Evolutionary conservation across 441 rosid genomes (phyloP).

Genomic region (Syzygium malaccense): DNA sequence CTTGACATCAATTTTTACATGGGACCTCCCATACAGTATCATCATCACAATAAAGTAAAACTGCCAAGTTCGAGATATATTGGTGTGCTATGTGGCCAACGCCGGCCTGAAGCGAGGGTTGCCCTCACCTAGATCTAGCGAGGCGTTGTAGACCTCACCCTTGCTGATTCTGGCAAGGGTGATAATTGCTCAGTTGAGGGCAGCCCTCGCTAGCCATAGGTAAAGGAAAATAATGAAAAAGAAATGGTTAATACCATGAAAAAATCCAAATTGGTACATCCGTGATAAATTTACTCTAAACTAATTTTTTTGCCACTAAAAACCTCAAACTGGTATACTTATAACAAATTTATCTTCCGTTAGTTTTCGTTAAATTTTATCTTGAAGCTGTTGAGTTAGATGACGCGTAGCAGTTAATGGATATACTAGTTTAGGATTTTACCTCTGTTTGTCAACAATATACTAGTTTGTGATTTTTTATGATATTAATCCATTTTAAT

Average conservation of each 20-base stretch:
- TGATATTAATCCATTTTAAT: too few relatives aligned
- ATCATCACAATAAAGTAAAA: not conserved
- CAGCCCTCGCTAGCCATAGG: rapidly evolving
- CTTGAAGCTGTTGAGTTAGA: too few relatives aligned
- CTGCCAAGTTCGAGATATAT: not conserved
- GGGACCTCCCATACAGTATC: not conserved
- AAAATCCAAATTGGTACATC: too few relatives aligned
- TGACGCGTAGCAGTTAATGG: too few relatives aligned
- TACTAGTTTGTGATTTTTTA: too few relatives aligned
- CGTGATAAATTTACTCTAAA: too few relatives aligned
- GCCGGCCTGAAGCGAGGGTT: not conserved
- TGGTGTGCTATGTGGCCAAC: not conserved
- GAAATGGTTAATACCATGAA: not conserved
- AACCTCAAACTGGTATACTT: too few relatives aligned
- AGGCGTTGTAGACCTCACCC: not conserved
- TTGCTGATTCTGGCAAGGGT: not conserved
- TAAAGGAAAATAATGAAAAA: not conserved
- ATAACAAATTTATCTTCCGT: too few relatives aligned
- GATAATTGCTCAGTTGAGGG: rapidly evolving
- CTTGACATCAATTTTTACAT: not conserved
- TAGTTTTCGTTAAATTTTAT: too few relatives aligned
- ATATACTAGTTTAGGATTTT: too few relatives aligned
- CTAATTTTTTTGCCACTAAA: too few relatives aligned
- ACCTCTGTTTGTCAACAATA: too few relatives aligned
- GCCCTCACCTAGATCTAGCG: not conserved